A percentile compares a stretch with the other conserved stretches of the same genome.
phyloP scores from a whole-genome alignment of 2,329 filamentous ascomycete genomes.

The Calonectria crousiana region DNA sequence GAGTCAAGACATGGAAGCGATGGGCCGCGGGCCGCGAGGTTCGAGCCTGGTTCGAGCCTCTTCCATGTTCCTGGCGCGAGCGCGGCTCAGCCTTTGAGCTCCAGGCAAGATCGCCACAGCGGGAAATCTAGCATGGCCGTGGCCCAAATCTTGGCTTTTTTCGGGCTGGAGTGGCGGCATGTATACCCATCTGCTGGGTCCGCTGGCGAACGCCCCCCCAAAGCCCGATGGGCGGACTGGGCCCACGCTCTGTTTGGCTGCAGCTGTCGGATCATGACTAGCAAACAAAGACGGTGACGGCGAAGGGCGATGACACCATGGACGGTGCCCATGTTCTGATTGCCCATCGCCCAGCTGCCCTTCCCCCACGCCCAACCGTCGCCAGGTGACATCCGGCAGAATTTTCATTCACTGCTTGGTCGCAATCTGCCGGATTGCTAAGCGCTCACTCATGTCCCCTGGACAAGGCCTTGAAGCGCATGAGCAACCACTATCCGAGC shows the following conservation, averaged over 20 bases:
- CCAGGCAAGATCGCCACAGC: conserved; percentile 32
- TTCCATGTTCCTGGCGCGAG: conserved; percentile 34
- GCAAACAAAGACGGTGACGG: conserved; percentile 23
- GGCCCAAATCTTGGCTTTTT: conserved; percentile 22
- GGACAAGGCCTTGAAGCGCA: conserved; percentile 7
- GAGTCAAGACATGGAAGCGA: conserved; percentile 16
- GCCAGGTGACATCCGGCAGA: conserved; percentile 8
- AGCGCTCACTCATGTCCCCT: conserved; percentile 23
- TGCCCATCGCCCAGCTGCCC: background rate
- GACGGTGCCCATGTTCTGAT: conserved; percentile 18
- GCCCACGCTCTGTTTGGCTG: conserved; percentile 11
- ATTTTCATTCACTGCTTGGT: conserved; percentile 5
- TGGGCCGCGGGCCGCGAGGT: background rate
- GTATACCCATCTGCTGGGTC: background rate
- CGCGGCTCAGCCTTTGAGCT: conserved; percentile 11
- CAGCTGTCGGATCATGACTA: conserved; percentile 23
- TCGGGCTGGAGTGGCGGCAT: conserved; percentile 39
- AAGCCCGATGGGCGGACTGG: conserved; percentile 27
- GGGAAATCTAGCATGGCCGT: background rate
- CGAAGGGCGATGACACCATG: conserved; percentile 18
- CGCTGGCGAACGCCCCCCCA: conserved; percentile 26
- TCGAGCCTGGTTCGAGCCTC: conserved; percentile 4
- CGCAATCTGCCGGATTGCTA: conserved; percentile 26
- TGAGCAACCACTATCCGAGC: conserved; percentile 19
- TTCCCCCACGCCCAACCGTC: conserved; percentile 10